A percentile compares a stretch with the other conserved stretches of the same genome.
These are phyloP conservation scores for Dichotomopilus funicola DNA, from an alignment of 2,329 filamentous ascomycete species.

Conservation along the genomic window DNA sequence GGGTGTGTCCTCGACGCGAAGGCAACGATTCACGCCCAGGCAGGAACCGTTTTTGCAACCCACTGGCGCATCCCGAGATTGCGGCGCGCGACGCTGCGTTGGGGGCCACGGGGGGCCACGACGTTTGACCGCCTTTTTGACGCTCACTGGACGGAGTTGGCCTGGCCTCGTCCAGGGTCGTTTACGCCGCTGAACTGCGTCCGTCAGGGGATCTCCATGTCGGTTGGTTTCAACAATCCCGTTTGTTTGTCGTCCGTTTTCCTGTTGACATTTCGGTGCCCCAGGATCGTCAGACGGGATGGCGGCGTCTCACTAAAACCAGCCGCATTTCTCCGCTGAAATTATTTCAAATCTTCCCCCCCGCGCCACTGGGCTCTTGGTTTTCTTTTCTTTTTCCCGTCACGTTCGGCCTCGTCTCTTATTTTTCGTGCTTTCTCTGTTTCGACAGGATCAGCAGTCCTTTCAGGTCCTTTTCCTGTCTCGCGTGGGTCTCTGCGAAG, in stretches of 20 bases:
- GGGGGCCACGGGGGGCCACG: background rate
- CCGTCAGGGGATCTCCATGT: background rate
- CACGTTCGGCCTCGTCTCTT: no score
- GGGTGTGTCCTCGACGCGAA: background rate
- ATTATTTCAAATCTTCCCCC: conserved; percentile 2
- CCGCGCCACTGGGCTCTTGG: background rate
- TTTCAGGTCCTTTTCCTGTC: no score
- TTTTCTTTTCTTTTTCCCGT: background rate
- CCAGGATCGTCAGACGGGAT: conserved; percentile 1
- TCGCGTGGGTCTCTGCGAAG: no score
- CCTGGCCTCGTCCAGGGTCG: background rate
- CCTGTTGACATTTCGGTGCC: conserved; percentile 5
- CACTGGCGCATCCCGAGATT: background rate
- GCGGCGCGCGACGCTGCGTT: background rate
- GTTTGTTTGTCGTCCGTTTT: background rate
- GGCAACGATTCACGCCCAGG: background rate
- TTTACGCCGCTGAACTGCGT: conserved; percentile 19
- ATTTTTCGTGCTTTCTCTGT: no score
- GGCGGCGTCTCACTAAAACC: background rate
- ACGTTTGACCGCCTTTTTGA: conserved; percentile 20
- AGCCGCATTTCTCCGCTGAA: background rate
- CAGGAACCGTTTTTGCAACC: background rate
- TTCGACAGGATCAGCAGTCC: no score
- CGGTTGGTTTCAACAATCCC: conserved; percentile 9
- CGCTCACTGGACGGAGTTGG: conserved; percentile 5